Percentiles rank a stretch among this genome's conserved stretches.
phyloP scores from a whole-genome alignment of 2,329 filamentous ascomycete genomes.

The Fusarium tricinctum region DNA sequence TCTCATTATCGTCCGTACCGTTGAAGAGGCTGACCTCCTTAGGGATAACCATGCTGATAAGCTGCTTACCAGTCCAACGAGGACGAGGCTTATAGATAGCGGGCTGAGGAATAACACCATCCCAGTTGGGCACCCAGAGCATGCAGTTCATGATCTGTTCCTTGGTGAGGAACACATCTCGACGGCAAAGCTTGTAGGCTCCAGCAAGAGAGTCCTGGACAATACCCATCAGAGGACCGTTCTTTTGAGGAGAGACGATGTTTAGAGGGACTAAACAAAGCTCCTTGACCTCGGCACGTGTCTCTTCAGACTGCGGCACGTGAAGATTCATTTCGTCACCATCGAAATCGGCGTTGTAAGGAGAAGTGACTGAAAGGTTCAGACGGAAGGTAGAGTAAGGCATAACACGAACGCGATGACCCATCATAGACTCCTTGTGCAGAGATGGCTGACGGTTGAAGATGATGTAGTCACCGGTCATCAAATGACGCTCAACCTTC shows the following conservation, averaged over 20 bases:
- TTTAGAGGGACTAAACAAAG: conserved; percentile 98
- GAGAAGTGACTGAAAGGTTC: conserved; percentile 96
- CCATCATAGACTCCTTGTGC: conserved; percentile 99
- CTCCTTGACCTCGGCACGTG: conserved; percentile 92
- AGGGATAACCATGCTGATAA: conserved; percentile 93
- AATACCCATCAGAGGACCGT: conserved; percentile 98
- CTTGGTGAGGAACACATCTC: conserved; percentile 91
- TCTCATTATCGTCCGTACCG: conserved; percentile 72
- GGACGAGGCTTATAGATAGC: conserved; percentile 94
- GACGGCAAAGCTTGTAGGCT: conserved; percentile 95
- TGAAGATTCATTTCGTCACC: conserved; percentile 99
- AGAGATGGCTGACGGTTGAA: conserved; percentile 99
- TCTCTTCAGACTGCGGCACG: conserved; percentile 97
- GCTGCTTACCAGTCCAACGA: conserved; percentile 98
- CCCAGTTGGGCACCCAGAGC: conserved; percentile 98
- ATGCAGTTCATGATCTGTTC: conserved; percentile 96
- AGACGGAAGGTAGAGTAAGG: conserved; percentile 98
- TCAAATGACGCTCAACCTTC: conserved; percentile 98
- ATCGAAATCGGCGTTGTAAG: conserved; percentile 99
- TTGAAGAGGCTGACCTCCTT: conserved; percentile 82
- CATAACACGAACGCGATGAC: conserved; percentile 97
- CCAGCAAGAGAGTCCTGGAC: conserved; percentile 98
- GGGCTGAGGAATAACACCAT: conserved; percentile 91
- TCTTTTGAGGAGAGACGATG: conserved; percentile 97
- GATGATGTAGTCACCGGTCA: conserved; percentile 97